Evolutionary conservation across 306 rosid genomes (phyloP), one percentile per base, ranked within the genome.

Genomic region (Cucumis melo): DNA sequence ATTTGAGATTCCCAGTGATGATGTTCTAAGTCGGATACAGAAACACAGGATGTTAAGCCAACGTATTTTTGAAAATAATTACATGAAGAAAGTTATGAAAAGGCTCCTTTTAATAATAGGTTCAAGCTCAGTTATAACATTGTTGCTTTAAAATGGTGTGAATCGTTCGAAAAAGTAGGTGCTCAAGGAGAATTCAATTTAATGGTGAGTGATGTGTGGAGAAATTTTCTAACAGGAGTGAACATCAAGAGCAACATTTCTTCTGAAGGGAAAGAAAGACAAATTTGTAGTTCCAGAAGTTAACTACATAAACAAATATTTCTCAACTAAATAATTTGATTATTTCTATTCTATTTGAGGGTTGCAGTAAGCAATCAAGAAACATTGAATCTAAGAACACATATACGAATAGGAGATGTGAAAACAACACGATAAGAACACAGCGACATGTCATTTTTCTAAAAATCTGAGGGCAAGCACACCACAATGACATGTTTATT

Each of bases 1-100:
- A 93, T 88, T 85, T 93, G 88, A 51, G 90, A 80, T 86, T 93
- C 98, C 98, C 98, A 93, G 48, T 82, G 84, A 50, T 67, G 68
- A 83, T 93, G 91, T 77, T 79, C 98, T 93, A 54, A 55, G 21
- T 62, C 71, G 42, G 61, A 56, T 41, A 61, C 8, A 21, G 20
- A 78, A 75, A 36, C 70, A 68, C 15, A 51, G 66, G 48, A 64
- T 46, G 61, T 41, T 59, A 36, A 60, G 73, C 21, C 16, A 50
- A 59, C 19, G 32, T 19, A 53, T 54, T 23, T 17, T 32, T 7
- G 8, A 6, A 29, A 14, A 68, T 61, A 17, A 63, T 8, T 34
- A 36, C 19, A 39, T 39, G 11, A n/a, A 65, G 51, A 41, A 66
- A 66, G 53, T 42, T 42, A 9, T 3, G 10, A 54, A 38, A 66